Percentiles rank a stretch among this genome's conserved stretches.
Evolutionary conservation across 495 filamentous ascomycete species (phyloP).

Genomic region (Hyphodiscus hymeniophilus): DNA sequence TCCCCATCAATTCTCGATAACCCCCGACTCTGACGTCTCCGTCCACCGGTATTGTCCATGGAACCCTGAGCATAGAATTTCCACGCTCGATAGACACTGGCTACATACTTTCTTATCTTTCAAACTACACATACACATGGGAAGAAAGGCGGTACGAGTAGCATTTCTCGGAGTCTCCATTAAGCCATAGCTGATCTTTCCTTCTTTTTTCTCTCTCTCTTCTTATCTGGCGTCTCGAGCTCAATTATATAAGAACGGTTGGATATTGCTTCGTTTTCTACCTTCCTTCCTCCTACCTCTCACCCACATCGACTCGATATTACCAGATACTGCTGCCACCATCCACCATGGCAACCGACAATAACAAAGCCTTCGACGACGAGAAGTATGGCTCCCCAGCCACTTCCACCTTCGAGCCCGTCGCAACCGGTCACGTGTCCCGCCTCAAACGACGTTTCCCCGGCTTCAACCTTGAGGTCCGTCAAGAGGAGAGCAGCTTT

Average conservation of each 20-base stretch:
- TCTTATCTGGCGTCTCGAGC: no score
- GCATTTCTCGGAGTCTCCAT: background rate
- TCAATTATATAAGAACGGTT: conserved; percentile 7
- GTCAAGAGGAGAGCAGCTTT: conserved; percentile 17
- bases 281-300: conserved; percentile 1
- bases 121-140: no score
- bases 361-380: conserved; percentile 5
- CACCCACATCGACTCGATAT: conserved; percentile 4
- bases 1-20: background rate
- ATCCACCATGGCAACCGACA: conserved; percentile 5
- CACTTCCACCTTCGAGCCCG: conserved; percentile 9
- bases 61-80: conserved; percentile 1
- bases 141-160: no score
- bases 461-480: conserved; percentile 11
- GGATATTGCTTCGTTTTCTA: background rate
- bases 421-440: conserved; percentile 8
- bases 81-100: conserved; percentile 3
- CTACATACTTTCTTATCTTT: conserved; percentile 7
- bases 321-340: background rate
- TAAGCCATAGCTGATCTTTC: background rate
- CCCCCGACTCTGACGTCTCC: conserved; percentile 5
- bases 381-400: conserved; percentile 15
- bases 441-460: conserved; percentile 5
- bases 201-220: conserved; percentile 1
- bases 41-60: no score